Percentiles rank a stretch among this genome's conserved stretches.
Conservation (phyloP, 2,329 filamentous ascomycete genomes). For the Rhynchosporium agropyri region DNA sequence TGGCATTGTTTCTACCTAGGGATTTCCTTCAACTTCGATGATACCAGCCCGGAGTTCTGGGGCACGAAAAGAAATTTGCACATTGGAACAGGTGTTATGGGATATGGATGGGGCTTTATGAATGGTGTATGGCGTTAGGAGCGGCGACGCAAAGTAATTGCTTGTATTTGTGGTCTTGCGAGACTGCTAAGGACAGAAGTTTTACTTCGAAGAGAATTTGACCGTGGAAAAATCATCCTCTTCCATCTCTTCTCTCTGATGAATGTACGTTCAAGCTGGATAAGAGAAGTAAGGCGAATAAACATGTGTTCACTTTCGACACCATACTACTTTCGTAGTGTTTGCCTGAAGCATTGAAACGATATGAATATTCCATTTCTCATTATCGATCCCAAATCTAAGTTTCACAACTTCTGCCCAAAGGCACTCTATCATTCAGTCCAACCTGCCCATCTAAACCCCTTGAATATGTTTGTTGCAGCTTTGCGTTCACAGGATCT, state of each 20-base stretch:
- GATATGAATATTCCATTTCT: no score
- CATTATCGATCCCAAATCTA: no score
- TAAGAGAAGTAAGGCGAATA: no score
- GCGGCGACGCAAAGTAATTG: not conserved
- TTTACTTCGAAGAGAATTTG: not conserved
- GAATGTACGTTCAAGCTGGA: no score
- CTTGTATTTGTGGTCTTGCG: not conserved
- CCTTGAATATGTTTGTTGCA: no score
- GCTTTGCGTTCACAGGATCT: no score
- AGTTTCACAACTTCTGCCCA: no score
- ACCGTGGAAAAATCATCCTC: not conserved
- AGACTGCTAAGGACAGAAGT: not conserved
- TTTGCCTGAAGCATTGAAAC: no score
- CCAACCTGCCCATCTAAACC: no score
- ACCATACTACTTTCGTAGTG: no score
- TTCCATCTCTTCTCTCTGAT: not conserved
- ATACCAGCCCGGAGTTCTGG: constrained; percentile 35
- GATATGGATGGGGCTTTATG: constrained; percentile 5
- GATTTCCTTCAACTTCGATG: constrained; percentile 17
- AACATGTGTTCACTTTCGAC: no score
- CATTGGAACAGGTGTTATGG: constrained; percentile 3
- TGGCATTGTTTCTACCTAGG: not conserved
- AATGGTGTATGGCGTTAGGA: constrained; percentile 12
- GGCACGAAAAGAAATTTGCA: not conserved
- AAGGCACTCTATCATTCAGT: no score